phyloP scores from a whole-genome alignment of 2,329 filamentous ascomycete genomes.

The Pestalotiopsis sp. region DNA sequence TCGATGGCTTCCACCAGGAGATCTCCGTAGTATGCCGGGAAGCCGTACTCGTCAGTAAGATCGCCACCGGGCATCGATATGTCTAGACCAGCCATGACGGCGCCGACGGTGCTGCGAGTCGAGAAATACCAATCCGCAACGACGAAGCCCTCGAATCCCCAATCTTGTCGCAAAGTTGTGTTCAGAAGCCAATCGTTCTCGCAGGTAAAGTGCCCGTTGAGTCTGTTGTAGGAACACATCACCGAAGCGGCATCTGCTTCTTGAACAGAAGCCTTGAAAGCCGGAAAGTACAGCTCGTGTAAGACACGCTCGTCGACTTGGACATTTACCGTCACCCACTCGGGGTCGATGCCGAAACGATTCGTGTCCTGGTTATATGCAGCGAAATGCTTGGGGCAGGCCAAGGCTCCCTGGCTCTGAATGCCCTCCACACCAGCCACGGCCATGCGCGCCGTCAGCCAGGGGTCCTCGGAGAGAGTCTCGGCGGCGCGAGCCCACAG shows the following conservation, averaged over 20 bases:
- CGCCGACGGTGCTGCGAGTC: background rate
- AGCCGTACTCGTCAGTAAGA: background rate
- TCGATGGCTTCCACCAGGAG: background rate
- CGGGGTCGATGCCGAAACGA: background rate
- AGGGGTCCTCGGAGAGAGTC: slow-evolving; percentile 3
- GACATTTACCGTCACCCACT: background rate
- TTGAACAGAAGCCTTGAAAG: background rate
- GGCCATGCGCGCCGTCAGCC: slow-evolving; percentile 6
- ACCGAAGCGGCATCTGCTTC: background rate
- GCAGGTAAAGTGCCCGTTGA: background rate
- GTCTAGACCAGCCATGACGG: background rate
- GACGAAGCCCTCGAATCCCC: background rate
- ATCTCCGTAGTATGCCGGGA: slow-evolving; percentile 6
- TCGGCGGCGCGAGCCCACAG: slow-evolving; percentile 2
- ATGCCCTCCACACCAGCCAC: background rate
- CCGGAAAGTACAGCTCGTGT: slow-evolving; percentile 3
- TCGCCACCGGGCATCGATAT: slow-evolving; percentile 6
- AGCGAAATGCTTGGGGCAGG: slow-evolving; percentile 2
- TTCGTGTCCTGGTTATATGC: background rate
- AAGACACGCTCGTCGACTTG: background rate
- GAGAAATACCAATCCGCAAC: slow-evolving; percentile 5
- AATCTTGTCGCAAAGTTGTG: background rate
- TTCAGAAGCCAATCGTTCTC: slow-evolving; percentile 6
- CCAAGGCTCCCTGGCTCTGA: slow-evolving; percentile 1
- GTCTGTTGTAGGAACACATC: slow-evolving; percentile 4